Conservation (phyloP, 148 eudicot species). For the Rhododendron henanense region DNA sequence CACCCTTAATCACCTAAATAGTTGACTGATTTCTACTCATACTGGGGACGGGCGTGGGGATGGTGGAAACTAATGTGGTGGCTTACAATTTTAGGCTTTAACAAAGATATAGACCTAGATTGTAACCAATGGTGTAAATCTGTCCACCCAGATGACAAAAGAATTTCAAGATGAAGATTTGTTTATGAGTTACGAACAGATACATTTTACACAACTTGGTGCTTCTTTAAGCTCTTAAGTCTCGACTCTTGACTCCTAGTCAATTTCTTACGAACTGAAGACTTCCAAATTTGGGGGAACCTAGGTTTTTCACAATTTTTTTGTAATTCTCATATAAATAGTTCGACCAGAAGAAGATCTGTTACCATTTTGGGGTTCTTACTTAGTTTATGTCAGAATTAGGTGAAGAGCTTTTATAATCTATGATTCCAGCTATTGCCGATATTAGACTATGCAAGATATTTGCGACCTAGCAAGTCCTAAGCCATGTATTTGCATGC, state of each 20-base stretch:
- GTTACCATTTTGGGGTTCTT: neutral
- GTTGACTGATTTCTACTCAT: neutral
- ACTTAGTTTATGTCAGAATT: neutral
- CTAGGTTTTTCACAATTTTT: neutral
- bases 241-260: neutral
- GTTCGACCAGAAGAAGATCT: neutral
- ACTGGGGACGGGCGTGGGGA: neutral
- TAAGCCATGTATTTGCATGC: neutral
- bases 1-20: neutral
- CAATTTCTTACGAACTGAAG: neutral
- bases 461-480: neutral
- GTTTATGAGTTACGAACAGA: neutral
- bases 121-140: neutral
- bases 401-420: neutral
- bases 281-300: neutral
- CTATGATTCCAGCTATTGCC: neutral
- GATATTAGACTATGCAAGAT: neutral
- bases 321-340: neutral
- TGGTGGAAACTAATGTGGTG: neutral
- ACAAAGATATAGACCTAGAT: neutral
- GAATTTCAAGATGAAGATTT: neutral
- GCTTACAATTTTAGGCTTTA: neutral
- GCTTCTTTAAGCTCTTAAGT: neutral
- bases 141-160: neutral
- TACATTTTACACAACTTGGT: neutral